These are phyloP conservation scores for Leishmania amazonensis DNA, from an alignment of 208 protist species.

Conservation along the genomic window DNA sequence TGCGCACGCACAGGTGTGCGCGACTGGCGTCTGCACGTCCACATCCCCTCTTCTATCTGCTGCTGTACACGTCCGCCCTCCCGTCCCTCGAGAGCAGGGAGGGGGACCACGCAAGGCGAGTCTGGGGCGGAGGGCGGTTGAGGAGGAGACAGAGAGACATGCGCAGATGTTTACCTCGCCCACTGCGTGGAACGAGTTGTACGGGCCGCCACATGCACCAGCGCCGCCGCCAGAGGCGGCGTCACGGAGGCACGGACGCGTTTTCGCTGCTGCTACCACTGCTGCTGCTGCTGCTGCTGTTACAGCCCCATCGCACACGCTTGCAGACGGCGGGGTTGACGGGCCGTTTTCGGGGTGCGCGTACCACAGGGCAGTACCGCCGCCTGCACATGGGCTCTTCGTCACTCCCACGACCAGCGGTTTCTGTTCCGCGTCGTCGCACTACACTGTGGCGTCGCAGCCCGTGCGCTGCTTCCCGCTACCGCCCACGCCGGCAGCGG, in stretches of 20 bases:
- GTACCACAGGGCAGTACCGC: background rate
- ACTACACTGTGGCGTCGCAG: constrained; percentile 19
- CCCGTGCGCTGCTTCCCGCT: constrained; percentile 17
- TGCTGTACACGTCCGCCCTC: background rate
- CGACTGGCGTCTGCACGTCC: background rate
- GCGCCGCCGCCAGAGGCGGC: background rate
- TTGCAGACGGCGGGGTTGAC: background rate
- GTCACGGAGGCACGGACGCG: background rate
- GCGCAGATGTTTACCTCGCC: constrained; percentile 8
- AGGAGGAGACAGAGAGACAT: background rate
- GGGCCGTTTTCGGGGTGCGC: background rate
- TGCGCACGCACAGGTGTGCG: background rate
- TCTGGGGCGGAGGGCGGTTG: background rate
- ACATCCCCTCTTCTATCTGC: background rate
- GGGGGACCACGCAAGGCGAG: too few relatives aligned
- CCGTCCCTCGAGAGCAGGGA: background rate
- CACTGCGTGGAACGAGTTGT: constrained; percentile 13
- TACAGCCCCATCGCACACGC: background rate
- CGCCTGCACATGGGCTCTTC: background rate
- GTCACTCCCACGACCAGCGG: background rate
- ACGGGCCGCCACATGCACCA: background rate
- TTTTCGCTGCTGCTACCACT: background rate
- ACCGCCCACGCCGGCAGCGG: background rate
- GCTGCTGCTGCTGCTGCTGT: background rate
- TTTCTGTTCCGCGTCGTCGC: background rate